A percentile compares a stretch with the other conserved stretches of the same genome.
phyloP scores from a whole-genome alignment of 2,329 filamentous ascomycete genomes.

The Talaromyces sp. region DNA sequence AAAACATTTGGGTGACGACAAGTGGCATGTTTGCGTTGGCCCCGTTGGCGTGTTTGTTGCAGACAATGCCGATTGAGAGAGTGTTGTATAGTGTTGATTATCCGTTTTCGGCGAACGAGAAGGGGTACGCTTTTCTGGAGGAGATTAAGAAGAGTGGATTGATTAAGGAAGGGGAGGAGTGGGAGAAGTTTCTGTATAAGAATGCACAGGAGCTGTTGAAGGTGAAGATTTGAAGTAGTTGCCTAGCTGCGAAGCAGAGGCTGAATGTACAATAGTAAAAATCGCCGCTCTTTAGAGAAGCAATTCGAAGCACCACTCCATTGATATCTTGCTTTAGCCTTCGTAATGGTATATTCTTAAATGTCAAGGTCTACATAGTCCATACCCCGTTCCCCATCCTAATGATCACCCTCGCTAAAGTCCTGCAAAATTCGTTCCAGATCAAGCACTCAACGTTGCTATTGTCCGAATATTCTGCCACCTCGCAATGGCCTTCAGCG shows the following conservation, averaged over 20 bases:
- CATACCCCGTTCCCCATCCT: background rate
- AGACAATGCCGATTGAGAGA: constrained; percentile 40
- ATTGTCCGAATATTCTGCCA: no score
- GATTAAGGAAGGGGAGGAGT: constrained; percentile 48
- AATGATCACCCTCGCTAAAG: background rate
- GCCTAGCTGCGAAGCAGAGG: background rate
- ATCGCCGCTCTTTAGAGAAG: background rate
- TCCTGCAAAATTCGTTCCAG: background rate
- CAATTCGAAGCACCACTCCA: background rate
- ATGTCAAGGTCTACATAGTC: background rate
- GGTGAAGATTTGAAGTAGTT: background rate
- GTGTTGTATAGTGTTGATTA: constrained; percentile 59
- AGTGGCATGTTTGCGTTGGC: constrained; percentile 52
- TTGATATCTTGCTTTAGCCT: background rate
- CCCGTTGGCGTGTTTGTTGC: constrained; percentile 45
- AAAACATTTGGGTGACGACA: constrained; percentile 59
- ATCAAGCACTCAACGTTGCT: background rate
- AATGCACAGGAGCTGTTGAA: constrained; percentile 52
- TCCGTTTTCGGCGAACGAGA: constrained; percentile 52
- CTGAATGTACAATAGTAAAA: background rate
- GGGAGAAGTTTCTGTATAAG: constrained; percentile 49
- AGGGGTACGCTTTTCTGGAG: constrained; percentile 48
- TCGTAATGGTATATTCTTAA: background rate
- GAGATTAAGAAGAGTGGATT: constrained; percentile 51
- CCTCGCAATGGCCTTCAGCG: no score